Conservation (phyloP, 192 early-diverging fungal species). For the Umbelopsis ramanniana region DNA sequence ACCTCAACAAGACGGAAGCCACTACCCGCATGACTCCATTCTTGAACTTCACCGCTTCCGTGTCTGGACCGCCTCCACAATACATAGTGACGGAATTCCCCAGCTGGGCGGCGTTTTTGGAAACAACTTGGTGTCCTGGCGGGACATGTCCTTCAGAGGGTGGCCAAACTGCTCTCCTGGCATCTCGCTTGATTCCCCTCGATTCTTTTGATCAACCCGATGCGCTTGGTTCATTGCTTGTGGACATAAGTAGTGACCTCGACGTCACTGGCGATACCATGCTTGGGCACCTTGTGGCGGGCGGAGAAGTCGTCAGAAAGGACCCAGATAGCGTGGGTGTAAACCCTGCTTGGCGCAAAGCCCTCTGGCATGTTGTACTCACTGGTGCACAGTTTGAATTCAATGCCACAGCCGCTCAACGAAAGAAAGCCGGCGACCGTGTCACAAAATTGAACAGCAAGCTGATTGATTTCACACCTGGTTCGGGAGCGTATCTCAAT, state of each 20-base stretch:
- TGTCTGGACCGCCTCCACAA: neutral
- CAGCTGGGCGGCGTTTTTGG: neutral
- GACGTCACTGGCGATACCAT: neutral
- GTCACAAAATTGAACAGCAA: neutral
- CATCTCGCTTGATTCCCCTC: conserved; percentile 42
- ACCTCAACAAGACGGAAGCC: neutral
- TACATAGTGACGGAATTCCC: neutral
- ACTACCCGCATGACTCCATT: neutral
- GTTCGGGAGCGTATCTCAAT: conserved; percentile 49
- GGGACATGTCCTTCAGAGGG: neutral
- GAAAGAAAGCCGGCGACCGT: neutral
- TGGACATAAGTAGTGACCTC: neutral
- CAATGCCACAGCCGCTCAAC: neutral
- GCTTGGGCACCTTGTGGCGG: conserved; percentile 3
- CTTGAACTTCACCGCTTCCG: neutral
- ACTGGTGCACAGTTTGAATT: neutral
- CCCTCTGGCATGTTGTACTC: neutral
- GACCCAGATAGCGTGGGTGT: neutral
- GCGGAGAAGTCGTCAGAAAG: neutral
- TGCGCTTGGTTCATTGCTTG: neutral
- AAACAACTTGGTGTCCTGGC: neutral
- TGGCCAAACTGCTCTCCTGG: conserved; percentile 17
- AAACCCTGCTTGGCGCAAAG: conserved; percentile 13
- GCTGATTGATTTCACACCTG: conserved; percentile 40
- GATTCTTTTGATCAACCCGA: neutral